Evolutionary conservation across 768 basidiomycete species (phyloP).

Genomic region (Imleria badia): DNA sequence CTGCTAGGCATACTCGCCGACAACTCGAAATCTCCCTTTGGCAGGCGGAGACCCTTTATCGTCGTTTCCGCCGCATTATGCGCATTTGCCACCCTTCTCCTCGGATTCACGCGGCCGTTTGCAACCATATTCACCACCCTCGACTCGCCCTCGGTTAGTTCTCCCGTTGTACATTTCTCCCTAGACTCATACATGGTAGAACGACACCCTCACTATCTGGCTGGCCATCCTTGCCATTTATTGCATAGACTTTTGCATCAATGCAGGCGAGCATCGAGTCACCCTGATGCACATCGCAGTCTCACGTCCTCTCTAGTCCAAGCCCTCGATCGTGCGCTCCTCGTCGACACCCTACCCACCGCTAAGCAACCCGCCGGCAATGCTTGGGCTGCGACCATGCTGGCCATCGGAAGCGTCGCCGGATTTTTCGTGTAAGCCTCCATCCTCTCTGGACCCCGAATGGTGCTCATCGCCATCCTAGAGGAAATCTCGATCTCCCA

Average conservation of each 20-base stretch:
- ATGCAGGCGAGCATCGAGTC: slow-evolving; percentile 41
- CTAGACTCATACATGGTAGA: slow-evolving; percentile 35
- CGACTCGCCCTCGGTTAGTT: background rate
- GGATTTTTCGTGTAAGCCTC: slow-evolving; percentile 82
- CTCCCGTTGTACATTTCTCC: too few relatives aligned
- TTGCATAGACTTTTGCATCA: slow-evolving; percentile 64
- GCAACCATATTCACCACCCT: slow-evolving; percentile 2
- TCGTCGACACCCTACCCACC: slow-evolving; percentile 82
- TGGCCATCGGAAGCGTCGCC: slow-evolving; percentile 78
- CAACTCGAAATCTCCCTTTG: slow-evolving; percentile 78
- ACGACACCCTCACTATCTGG: slow-evolving; percentile 66
- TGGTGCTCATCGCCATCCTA: slow-evolving; percentile 25
- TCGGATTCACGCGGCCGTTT: slow-evolving; percentile 3
- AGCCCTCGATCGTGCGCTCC: slow-evolving; percentile 85
- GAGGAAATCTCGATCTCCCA: slow-evolving; percentile 80
- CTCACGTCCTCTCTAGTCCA: slow-evolving; percentile 51
- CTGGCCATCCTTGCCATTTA: slow-evolving; percentile 75
- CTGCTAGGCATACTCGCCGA: slow-evolving; percentile 68
- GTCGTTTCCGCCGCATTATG: slow-evolving; percentile 66
- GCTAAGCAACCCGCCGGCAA: slow-evolving; percentile 79
- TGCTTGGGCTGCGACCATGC: slow-evolving; percentile 95
- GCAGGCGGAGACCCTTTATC: slow-evolving; percentile 87
- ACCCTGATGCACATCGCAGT: background rate
- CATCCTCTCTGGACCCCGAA: background rate
- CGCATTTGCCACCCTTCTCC: slow-evolving; percentile 44